Percentiles rank a stretch among this genome's conserved stretches.
These are phyloP conservation scores for Halteria grandinella DNA, from an alignment of 73 alveolate species.

Conservation along the genomic window DNA sequence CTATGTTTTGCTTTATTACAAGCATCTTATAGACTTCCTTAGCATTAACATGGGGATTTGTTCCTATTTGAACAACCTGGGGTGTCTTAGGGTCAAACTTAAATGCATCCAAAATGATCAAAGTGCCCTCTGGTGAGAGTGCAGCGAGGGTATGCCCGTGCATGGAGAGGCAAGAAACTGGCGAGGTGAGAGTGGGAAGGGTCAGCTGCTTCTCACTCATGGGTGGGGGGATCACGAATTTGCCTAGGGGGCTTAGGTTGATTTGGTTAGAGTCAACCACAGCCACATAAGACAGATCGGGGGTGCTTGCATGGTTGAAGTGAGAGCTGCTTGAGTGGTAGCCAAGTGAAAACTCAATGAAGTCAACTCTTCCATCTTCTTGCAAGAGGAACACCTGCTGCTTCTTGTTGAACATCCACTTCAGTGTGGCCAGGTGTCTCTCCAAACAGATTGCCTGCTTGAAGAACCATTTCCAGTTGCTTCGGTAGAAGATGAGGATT, in stretches of 20 bases:
- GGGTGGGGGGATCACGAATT: slow-evolving; percentile 71
- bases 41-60: background rate
- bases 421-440: slow-evolving; percentile 15
- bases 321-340: slow-evolving; percentile 53
- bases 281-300: slow-evolving; percentile 45
- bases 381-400: slow-evolving; percentile 28
- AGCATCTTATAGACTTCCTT: slow-evolving; percentile 29
- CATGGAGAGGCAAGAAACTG: no score
- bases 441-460: slow-evolving; percentile 56
- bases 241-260: slow-evolving; percentile 62
- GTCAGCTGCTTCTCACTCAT: slow-evolving; percentile 48
- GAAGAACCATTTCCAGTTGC: slow-evolving; percentile 83
- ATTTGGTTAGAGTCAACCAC: slow-evolving; percentile 43
- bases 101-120: no score
- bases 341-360: slow-evolving; percentile 23
- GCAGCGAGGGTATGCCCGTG: no score
- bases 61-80: no score
- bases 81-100: no score
- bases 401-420: slow-evolving; percentile 50
- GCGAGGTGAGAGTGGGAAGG: background rate
- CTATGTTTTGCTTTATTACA: background rate
- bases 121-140: no score
- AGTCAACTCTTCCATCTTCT: slow-evolving; percentile 23
- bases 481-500: slow-evolving; percentile 58
- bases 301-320: background rate